These are phyloP conservation scores for Basidioascus undulatus DNA, from an alignment of 768 basidiomycete species.

Conservation along the genomic window DNA sequence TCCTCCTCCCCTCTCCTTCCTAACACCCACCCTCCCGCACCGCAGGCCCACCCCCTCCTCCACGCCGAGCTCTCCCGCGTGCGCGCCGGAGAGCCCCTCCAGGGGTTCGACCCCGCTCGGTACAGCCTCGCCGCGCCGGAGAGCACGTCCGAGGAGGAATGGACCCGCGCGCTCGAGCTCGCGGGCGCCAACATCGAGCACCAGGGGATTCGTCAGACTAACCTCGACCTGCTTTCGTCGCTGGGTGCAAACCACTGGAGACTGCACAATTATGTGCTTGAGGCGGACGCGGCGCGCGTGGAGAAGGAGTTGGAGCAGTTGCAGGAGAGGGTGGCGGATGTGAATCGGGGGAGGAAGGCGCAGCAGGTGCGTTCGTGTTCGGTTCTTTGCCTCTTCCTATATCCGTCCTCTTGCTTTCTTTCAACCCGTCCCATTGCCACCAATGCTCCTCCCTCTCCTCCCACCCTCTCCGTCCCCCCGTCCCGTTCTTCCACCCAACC, in stretches of 20 bases:
- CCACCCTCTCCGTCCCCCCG: too few species aligned
- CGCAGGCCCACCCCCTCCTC: constrained; percentile 29
- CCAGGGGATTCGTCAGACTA: constrained; percentile 60
- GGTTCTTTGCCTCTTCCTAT: neutral
- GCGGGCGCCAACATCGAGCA: constrained; percentile 66
- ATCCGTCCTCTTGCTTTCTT: too few species aligned
- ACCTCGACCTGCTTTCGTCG: constrained; percentile 53
- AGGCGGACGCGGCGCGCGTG: constrained; percentile 43
- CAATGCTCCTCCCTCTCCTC: too few species aligned
- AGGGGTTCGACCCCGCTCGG: constrained; percentile 41
- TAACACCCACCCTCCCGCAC: too few species aligned
- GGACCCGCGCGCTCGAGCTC: constrained; percentile 48
- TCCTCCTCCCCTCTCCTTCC: too few species aligned
- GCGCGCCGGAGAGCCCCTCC: constrained; percentile 38
- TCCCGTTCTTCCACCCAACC: too few species aligned
- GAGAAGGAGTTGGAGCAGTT: constrained; percentile 54
- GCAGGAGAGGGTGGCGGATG: constrained; percentile 49
- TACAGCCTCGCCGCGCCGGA: constrained; percentile 55
- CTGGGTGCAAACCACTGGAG: constrained; percentile 83
- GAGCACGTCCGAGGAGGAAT: constrained; percentile 41
- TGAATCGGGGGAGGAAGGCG: constrained; percentile 77
- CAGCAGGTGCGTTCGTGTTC: constrained; percentile 32
- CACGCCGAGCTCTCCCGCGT: constrained; percentile 50
- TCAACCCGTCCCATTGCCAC: too few species aligned
- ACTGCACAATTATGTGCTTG: constrained; percentile 68